Evolutionary conservation across 2,329 filamentous ascomycete genomes (phyloP).

Genomic region (Penicillium griseofulvum): DNA sequence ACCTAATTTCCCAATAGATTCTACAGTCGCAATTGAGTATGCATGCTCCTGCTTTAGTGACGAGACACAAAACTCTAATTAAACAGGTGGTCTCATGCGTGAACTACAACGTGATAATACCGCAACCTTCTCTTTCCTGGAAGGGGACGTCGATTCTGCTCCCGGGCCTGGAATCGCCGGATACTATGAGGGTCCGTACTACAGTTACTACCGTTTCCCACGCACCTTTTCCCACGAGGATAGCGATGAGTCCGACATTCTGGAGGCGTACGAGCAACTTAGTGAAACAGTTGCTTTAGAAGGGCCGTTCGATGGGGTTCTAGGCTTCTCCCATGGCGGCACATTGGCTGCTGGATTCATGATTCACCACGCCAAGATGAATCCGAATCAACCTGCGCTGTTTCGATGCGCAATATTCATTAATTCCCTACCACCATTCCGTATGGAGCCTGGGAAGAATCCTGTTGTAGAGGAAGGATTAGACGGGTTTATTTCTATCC

Average conservation of each 20-base stretch:
- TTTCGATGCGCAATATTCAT: slow-evolving; percentile 38
- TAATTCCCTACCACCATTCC: slow-evolving; percentile 31
- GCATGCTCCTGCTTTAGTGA: neutral
- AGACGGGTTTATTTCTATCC: slow-evolving; percentile 26
- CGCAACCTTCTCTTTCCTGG: slow-evolving; percentile 30
- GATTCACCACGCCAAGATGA: slow-evolving; percentile 27
- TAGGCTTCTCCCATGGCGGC: slow-evolving; percentile 38
- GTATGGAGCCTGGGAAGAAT: slow-evolving; percentile 24
- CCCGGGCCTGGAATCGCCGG: slow-evolving; percentile 31
- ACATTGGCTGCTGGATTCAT: slow-evolving; percentile 32
- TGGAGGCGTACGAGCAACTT: slow-evolving; percentile 28
- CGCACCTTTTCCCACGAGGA: slow-evolving; percentile 23
- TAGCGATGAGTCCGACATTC: slow-evolving; percentile 21
- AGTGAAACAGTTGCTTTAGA: slow-evolving; percentile 25
- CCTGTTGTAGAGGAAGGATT: slow-evolving; percentile 25
- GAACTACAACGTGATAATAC: slow-evolving; percentile 30
- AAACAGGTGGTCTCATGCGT: slow-evolving; percentile 24
- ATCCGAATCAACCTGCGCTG: slow-evolving; percentile 18
- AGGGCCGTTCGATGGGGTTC: slow-evolving; percentile 31
- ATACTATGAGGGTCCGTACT: slow-evolving; percentile 33
- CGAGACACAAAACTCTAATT: slow-evolving; percentile 1
- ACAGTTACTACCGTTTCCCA: slow-evolving; percentile 33
- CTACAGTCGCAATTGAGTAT: slow-evolving; percentile 29
- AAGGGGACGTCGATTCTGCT: slow-evolving; percentile 30
- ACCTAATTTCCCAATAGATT: slow-evolving; percentile 21